Conservation (phyloP, 108 stramenopile species). For the Phaeodactylum tricornutum region DNA sequence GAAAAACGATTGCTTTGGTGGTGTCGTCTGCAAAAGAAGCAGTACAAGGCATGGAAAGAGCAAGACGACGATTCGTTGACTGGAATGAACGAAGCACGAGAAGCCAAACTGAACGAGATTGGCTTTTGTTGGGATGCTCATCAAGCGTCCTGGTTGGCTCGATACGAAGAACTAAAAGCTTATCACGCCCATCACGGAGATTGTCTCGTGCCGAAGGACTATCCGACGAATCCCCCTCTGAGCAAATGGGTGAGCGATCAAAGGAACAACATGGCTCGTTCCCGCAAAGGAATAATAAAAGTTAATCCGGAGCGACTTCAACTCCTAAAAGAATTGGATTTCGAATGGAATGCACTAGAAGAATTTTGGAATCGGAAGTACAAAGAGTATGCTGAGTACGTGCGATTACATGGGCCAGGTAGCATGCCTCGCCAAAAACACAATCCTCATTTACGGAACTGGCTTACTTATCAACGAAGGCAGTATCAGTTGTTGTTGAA, state of each 20-base stretch:
- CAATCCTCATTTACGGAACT: background rate
- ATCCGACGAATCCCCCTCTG: constrained; percentile 15
- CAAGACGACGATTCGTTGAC: background rate
- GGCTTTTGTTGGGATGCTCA: constrained; percentile 8
- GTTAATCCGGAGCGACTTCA: background rate
- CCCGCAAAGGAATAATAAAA: background rate
- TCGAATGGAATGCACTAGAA: background rate
- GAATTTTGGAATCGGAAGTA: constrained; percentile 29
- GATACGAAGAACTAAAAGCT: constrained; percentile 6
- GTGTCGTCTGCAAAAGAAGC: too few relatives aligned
- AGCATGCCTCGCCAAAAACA: background rate
- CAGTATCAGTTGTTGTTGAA: background rate
- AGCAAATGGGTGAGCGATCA: constrained; percentile 24
- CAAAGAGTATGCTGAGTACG: constrained; percentile 29
- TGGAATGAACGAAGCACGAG: constrained; percentile 1
- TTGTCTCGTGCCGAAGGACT: constrained; percentile 19
- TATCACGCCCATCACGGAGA: constrained; percentile 17
- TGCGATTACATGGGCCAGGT: constrained; percentile 18
- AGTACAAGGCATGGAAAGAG: too few relatives aligned
- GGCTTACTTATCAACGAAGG: background rate
- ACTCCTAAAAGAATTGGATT: background rate
- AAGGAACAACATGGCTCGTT: background rate
- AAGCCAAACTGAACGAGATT: constrained; percentile 1
- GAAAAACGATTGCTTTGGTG: too few relatives aligned
- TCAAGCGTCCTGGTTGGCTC: background rate